These are phyloP conservation scores for Huntiella decipiens DNA, from an alignment of 2,329 filamentous ascomycete species.

Conservation along the genomic window DNA sequence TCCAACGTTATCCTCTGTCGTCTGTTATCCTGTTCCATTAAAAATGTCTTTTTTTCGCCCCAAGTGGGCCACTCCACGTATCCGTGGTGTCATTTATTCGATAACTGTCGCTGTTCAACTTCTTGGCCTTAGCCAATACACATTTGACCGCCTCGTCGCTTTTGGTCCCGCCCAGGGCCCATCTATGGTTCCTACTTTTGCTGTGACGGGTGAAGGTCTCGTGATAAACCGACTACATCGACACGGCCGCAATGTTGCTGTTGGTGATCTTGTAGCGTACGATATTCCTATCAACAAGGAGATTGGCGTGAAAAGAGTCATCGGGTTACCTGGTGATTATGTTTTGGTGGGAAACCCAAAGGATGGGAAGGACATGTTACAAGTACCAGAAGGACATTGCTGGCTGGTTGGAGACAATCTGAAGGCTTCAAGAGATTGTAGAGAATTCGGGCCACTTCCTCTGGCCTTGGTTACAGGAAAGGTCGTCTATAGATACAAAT, in stretches of 20 bases:
- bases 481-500: conserved; percentile 41
- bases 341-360: conserved; percentile 47
- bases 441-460: conserved; percentile 70
- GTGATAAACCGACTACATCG: conserved; percentile 49
- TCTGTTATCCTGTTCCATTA: neutral
- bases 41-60: conserved; percentile 7
- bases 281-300: conserved; percentile 46
- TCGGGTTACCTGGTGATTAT: conserved; percentile 60
- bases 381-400: conserved; percentile 84
- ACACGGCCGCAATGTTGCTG: conserved; percentile 41
- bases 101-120: conserved; percentile 26
- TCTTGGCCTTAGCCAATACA: conserved; percentile 29
- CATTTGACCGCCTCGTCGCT: conserved; percentile 41
- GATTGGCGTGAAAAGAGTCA: conserved; percentile 58
- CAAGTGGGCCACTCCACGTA: conserved; percentile 6
- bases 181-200: conserved; percentile 79
- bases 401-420: conserved; percentile 85
- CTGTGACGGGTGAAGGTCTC: conserved; percentile 45
- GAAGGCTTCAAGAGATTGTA: conserved; percentile 65
- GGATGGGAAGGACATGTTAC: conserved; percentile 12
- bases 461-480: conserved; percentile 72
- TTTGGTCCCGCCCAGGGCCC: conserved; percentile 46
- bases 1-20: neutral
- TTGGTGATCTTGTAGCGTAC: conserved; percentile 76
- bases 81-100: conserved; percentile 20